Percentiles rank a stretch among this genome's conserved stretches.
phyloP scores from a whole-genome alignment of 768 basidiomycete genomes.

The Xerocomellus chrysenteron region DNA sequence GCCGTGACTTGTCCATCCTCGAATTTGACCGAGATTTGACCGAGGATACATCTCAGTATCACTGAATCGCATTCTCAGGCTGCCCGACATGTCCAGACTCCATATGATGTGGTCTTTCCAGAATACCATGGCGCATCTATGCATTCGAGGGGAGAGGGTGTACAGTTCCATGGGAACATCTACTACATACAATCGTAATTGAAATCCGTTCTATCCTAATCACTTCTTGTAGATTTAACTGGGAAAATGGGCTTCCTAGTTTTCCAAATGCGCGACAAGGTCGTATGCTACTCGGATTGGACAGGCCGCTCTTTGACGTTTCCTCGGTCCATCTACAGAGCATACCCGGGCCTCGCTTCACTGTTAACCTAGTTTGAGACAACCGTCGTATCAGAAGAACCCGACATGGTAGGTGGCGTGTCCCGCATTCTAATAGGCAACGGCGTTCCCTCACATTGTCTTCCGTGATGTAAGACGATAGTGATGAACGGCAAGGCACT shows the following conservation, averaged over 20 bases:
- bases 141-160: too few relatives aligned
- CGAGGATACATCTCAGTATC: too few relatives aligned
- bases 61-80: too few relatives aligned
- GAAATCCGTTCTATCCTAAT: neutral
- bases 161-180: too few relatives aligned
- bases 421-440: neutral
- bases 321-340: neutral
- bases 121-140: too few relatives aligned
- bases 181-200: neutral
- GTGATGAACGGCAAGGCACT: constrained; percentile 9
- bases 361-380: neutral
- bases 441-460: neutral
- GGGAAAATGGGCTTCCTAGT: neutral
- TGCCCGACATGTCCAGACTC: too few relatives aligned
- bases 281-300: too few relatives aligned
- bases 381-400: neutral
- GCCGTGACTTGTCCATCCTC: neutral
- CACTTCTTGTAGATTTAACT: neutral
- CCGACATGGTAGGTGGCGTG: too few relatives aligned
- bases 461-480: neutral
- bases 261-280: too few relatives aligned
- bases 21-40: neutral
- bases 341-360: neutral
- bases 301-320: neutral
- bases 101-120: too few relatives aligned